Evolutionary conservation across 345 rosid genomes (phyloP), one percentile per base, ranked within the genome.

Genomic region (Brassica cretica): DNA sequence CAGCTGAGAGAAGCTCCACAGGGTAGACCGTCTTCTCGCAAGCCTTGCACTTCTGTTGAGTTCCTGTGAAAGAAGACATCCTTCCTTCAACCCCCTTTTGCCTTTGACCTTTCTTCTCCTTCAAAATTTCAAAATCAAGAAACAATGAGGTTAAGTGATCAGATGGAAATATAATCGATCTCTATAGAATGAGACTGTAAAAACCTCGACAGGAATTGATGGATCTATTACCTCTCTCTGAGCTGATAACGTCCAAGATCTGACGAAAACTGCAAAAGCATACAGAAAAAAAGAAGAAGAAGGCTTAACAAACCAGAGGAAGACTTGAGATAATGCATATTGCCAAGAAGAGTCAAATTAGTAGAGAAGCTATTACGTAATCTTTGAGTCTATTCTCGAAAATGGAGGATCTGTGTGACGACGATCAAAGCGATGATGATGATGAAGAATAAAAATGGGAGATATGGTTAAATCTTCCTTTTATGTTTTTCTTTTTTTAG

Each of bases 11-110:
- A 85, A 90, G 80, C 67, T 93, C 98, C 27, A 85, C 77, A 73
- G 89, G 69, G 76, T 91, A 85, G 18, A 91, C 97, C 0, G 96
- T 91, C 89, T 87, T 93, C 68, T 84, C 89, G 69, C 96, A 93
- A 18, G 93, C 87, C 84, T 85, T 90, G 87, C 97, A 91, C 85
- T 89, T 91, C 82, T 89, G 90, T 5, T 80, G 83, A 30, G 92
- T 89, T 66, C 97, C 93, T 8, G 80, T 82, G 78, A 89, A 53
- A 4, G 60, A 89, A 2, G 82, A 84, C 91, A 87, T 86, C 41
- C 24, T 76, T 86, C 41, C 24, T 76, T 2, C 58, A 32, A 44
- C n/a, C 53, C 53, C 53, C 15, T 12, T 44, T 10, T 44, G 15
- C 63, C 75, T 67, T 60, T 58, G 19, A 56, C 39, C 27, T 69